phyloP scores from a whole-genome alignment of 139 green algal species.

The Chlamydomonas sphaeroides region DNA sequence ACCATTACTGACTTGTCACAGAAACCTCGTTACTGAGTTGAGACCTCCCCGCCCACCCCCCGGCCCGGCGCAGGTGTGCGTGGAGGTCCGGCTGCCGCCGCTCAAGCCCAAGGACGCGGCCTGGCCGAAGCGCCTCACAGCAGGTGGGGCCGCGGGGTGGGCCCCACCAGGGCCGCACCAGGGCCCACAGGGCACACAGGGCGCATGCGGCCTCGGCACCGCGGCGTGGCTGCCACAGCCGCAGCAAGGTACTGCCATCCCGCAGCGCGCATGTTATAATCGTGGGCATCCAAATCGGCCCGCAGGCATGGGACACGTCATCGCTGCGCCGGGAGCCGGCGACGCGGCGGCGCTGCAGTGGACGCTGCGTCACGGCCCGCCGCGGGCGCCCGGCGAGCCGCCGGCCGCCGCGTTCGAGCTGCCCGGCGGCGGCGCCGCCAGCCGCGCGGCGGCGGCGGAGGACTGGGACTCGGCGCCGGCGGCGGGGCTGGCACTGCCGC shows the following conservation, averaged over 20 bases:
- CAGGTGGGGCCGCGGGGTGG: no score
- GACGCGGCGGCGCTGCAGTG: slow-evolving; percentile 40
- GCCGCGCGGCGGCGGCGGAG: background rate
- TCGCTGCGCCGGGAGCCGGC: slow-evolving; percentile 28
- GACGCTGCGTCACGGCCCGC: background rate
- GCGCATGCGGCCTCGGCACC: no score
- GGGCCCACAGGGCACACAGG: no score
- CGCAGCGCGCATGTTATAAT: no score
- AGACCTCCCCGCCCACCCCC: background rate
- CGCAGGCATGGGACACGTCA: slow-evolving; percentile 10
- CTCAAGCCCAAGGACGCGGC: slow-evolving; percentile 24
- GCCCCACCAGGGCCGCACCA: no score
- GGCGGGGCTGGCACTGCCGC: slow-evolving; percentile 4
- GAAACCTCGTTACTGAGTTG: no score
- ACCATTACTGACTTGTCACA: no score
- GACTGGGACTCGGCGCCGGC: slow-evolving; percentile 47
- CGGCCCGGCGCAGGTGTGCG: slow-evolving; percentile 15
- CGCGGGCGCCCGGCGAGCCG: background rate
- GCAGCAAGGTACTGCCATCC: no score
- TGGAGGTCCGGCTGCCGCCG: slow-evolving; percentile 44
- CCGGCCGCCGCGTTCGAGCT: background rate
- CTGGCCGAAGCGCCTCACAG: slow-evolving; percentile 18
- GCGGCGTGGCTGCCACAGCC: no score
- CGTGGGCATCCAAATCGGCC: no score
- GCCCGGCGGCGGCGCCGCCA: background rate